Percentiles rank a stretch among this genome's conserved stretches.
These are phyloP conservation scores for Puccinia novopanici DNA, from an alignment of 1,284 basidiomycete genomes.

Conservation along the genomic window DNA sequence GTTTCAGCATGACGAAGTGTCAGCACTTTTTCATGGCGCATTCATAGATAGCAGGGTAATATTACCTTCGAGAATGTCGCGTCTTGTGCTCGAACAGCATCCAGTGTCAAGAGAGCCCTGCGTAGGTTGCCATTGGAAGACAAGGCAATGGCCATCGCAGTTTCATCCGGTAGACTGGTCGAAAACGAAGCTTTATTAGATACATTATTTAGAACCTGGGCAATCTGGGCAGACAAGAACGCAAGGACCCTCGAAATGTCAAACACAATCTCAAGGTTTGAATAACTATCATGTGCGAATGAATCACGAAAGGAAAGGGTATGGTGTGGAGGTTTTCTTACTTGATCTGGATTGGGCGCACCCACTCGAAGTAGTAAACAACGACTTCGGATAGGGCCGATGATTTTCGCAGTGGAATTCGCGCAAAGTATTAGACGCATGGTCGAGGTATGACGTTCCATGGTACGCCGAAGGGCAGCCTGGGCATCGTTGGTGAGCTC, in stretches of 20 bases:
- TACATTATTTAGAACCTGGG: slow-evolving; percentile 74
- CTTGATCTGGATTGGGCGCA: slow-evolving; percentile 74
- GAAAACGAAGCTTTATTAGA: slow-evolving; percentile 79
- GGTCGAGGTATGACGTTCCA: slow-evolving; percentile 99
- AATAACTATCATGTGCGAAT: not conserved
- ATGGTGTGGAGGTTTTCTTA: not conserved
- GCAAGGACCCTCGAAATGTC: not conserved
- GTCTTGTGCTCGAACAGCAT: slow-evolving; percentile 88
- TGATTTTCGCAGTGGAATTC: slow-evolving; percentile 94
- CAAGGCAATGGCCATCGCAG: slow-evolving; percentile 72
- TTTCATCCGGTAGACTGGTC: slow-evolving; percentile 69
- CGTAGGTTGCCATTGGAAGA: slow-evolving; percentile 88
- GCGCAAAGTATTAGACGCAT: slow-evolving; percentile 95
- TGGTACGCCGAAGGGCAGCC: slow-evolving; percentile 91
- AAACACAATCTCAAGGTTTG: not conserved
- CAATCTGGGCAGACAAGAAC: slow-evolving; percentile 65
- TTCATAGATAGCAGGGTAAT: not conserved
- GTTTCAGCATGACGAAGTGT: not conserved
- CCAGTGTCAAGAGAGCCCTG: slow-evolving; percentile 89
- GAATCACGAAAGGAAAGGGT: slow-evolving; percentile 6
- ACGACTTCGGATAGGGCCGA: slow-evolving; percentile 92
- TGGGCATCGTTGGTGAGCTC: slow-evolving; percentile 92
- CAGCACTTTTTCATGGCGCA: not conserved
- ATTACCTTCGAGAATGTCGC: slow-evolving; percentile 45
- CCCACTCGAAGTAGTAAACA: slow-evolving; percentile 92